Conservation (phyloP, 2,329 filamentous ascomycete species). For the Fusarium circinatum region DNA sequence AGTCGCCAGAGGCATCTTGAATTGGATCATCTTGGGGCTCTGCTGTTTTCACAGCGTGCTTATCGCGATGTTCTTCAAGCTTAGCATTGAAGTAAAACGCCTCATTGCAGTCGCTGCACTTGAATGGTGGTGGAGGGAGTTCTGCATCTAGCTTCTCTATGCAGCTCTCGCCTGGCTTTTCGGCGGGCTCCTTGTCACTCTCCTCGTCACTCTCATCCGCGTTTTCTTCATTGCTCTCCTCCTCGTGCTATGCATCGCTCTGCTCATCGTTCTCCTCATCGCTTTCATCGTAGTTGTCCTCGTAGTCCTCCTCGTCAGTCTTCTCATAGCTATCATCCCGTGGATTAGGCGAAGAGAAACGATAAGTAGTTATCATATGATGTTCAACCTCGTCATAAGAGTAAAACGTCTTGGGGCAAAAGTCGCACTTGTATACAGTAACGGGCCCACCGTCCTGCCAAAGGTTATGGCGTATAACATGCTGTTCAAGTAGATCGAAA, state of each 20-base stretch:
- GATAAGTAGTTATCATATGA: background rate
- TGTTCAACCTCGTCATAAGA: background rate
- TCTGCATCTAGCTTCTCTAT: too few relatives aligned
- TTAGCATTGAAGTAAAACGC: too few relatives aligned
- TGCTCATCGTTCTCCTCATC: background rate
- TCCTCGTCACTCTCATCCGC: background rate
- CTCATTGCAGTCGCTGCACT: too few relatives aligned
- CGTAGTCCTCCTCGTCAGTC: background rate
- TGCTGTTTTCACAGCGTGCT: too few relatives aligned
- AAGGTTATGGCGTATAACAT: background rate
- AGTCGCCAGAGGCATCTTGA: too few relatives aligned
- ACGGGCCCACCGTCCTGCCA: background rate
- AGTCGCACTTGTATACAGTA: background rate
- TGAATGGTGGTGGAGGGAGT: too few relatives aligned
- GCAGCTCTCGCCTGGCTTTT: too few relatives aligned
- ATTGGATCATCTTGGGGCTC: too few relatives aligned
- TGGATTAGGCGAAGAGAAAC: background rate
- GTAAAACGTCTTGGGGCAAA: background rate
- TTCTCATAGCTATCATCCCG: background rate
- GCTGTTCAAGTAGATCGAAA: background rate
- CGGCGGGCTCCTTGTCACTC: background rate
- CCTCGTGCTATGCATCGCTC: background rate
- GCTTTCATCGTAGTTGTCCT: background rate
- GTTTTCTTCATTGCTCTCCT: too few relatives aligned
- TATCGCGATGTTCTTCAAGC: too few relatives aligned